Percentiles rank a stretch among this genome's conserved stretches.
Evolutionary conservation across 2,329 filamentous ascomycete species (phyloP).

Genomic region (Microthyrium microscopicum): DNA sequence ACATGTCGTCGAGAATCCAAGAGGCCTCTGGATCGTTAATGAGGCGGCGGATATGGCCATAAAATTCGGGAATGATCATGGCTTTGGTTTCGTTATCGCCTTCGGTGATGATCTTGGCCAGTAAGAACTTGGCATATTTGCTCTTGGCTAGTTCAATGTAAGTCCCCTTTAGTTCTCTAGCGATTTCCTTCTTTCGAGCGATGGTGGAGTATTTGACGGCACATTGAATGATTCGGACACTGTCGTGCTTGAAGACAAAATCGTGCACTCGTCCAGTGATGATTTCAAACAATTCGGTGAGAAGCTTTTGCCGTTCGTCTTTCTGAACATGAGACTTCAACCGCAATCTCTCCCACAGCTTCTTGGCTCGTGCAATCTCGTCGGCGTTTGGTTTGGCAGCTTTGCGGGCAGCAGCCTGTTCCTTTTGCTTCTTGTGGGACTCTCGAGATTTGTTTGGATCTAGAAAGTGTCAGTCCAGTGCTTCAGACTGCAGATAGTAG

Average conservation of each 20-base stretch:
- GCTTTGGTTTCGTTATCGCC: slow-evolving; percentile 76
- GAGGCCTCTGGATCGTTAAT: slow-evolving; percentile 94
- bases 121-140: slow-evolving; percentile 92
- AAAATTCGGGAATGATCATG: slow-evolving; percentile 85
- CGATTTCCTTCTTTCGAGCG: slow-evolving; percentile 73
- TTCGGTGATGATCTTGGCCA: slow-evolving; percentile 89
- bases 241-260: slow-evolving; percentile 96
- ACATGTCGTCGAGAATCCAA: slow-evolving; percentile 96
- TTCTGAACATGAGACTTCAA: slow-evolving; percentile 84
- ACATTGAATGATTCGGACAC: slow-evolving; percentile 89
- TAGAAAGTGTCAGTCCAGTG: background rate
- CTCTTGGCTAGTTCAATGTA: slow-evolving; percentile 80
- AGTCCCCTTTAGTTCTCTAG: slow-evolving; percentile 67
- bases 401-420: slow-evolving; percentile 73
- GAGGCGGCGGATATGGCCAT: slow-evolving; percentile 76
- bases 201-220: slow-evolving; percentile 87
- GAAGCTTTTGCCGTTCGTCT: slow-evolving; percentile 73
- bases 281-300: slow-evolving; percentile 79
- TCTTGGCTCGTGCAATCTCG: slow-evolving; percentile 75
- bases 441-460: slow-evolving; percentile 60
- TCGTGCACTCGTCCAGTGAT: slow-evolving; percentile 84
- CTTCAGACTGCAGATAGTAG: background rate
- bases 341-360: slow-evolving; percentile 88
- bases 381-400: slow-evolving; percentile 86
- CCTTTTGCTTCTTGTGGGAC: slow-evolving; percentile 85